Evolutionary conservation across 2,329 filamentous ascomycete species (phyloP), one percentile per base, ranked within the genome.

Genomic region (Pochonia chlamydosporia): DNA sequence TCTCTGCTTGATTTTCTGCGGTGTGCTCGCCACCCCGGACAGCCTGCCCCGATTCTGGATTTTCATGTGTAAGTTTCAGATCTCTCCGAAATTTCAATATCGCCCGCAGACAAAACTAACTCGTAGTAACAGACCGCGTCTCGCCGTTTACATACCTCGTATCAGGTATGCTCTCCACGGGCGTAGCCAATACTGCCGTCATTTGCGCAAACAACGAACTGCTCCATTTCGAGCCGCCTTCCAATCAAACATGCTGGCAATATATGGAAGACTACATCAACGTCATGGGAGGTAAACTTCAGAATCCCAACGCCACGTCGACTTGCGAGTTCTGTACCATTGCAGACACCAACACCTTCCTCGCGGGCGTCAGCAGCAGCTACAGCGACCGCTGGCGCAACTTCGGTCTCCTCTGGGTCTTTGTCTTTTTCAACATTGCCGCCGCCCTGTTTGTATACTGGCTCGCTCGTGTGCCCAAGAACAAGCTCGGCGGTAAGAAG

Each of bases 131-230:
- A 58, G 92, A 92, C 66, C 80, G 85, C 40, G 69, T 90, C 42
- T 89, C 84, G 0, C 89, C 90, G 0, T 87, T 96, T 56, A 91
- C 86, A 0, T 96, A 95, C 62, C 70, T 93, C 14, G 80, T 92
- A 23, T 76, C 78, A 9, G 87, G 83, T 20, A 82, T 95, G 69
- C 64, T 92, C 0, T 76, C 84, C 0, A 79, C 78, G 1, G 87
- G 80, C 3, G 69, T 95, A 5, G 85, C 86, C 35, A 83, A 85
- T 56, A 80, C 79, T 0, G 42, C 67, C 0, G 81, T 92, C 26
- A 55, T 62, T 0, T 96, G 90, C 63, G 79, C 86, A 1, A 53
- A 63, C 5, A 87, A 85, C 60, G 90, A 96, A 63, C 75, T 79
- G 50, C 71, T 88, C 20, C 61, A 67, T n/a, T 84, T 96, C 59